Conservation (phyloP, 73 alveolate genomes). For the Blepharisma japonicum region DNA sequence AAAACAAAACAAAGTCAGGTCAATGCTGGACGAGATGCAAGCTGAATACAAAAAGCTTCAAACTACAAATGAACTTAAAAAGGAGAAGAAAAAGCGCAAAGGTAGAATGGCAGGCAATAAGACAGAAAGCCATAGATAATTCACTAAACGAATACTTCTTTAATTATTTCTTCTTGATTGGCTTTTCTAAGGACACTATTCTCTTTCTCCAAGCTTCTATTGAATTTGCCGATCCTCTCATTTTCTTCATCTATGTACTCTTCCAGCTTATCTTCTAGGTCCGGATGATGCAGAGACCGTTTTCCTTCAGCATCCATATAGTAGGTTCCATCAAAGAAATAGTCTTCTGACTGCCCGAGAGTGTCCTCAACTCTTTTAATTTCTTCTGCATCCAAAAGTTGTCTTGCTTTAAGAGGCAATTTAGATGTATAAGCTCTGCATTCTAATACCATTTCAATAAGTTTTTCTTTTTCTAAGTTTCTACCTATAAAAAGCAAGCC, state of each 20-base stretch:
- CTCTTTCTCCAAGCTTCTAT: conserved; percentile 54
- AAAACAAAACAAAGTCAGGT: not conserved
- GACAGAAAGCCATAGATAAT: not conserved
- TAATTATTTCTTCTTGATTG: not conserved
- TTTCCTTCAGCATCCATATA: conserved; percentile 46
- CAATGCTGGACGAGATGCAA: conserved; percentile 12
- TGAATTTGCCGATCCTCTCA: conserved; percentile 48
- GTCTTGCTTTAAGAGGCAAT: conserved; percentile 32
- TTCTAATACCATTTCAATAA: conserved; percentile 36
- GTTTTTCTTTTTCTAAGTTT: conserved; percentile 38
- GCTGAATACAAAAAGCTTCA: conserved; percentile 4
- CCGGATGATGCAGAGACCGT: conserved; percentile 42
- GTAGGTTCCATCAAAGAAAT: conserved; percentile 46
- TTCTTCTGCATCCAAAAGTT: conserved; percentile 45
- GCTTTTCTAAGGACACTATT: not conserved
- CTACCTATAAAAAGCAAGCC: conserved; percentile 60
- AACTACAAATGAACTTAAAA: not conserved
- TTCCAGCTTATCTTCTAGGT: conserved; percentile 34
- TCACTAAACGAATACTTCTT: not conserved
- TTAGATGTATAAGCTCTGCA: conserved; percentile 42
- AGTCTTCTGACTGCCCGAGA: conserved; percentile 37
- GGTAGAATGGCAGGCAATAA: conserved; percentile 11
- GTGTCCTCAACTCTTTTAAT: conserved; percentile 42
- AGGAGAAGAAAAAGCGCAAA: conserved; percentile 18
- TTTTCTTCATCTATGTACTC: conserved; percentile 46